Evolutionary conservation across 352 stramenopile genomes (phyloP).

Genomic region (Halophytophthora batemanensis): DNA sequence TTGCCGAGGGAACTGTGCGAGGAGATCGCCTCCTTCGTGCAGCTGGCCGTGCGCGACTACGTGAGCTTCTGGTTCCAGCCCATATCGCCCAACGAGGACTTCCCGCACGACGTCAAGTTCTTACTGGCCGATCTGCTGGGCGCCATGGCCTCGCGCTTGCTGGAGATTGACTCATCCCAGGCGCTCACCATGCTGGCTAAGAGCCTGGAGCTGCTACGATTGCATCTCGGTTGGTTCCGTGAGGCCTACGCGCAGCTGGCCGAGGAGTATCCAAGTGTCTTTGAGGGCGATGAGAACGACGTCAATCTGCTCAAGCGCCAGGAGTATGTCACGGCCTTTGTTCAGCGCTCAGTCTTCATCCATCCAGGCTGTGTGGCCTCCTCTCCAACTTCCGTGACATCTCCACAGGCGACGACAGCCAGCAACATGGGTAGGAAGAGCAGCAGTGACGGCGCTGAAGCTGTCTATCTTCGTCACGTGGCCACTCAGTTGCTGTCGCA

Average conservation of each 20-base stretch:
- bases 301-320: constrained; percentile 50
- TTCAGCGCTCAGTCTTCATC: constrained; percentile 57
- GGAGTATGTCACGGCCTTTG: constrained; percentile 49
- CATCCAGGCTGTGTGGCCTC: constrained; percentile 59
- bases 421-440: constrained; percentile 21
- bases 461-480: constrained; percentile 64
- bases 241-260: constrained; percentile 67
- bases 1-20: constrained; percentile 58
- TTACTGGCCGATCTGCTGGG: constrained; percentile 62
- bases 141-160: constrained; percentile 45
- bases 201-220: constrained; percentile 55
- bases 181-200: constrained; percentile 62
- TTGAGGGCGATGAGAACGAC: constrained; percentile 54
- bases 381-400: constrained; percentile 1
- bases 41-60: constrained; percentile 55
- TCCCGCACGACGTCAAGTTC: constrained; percentile 63
- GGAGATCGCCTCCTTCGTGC: constrained; percentile 52
- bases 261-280: constrained; percentile 54
- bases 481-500: constrained; percentile 60
- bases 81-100: constrained; percentile 65
- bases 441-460: constrained; percentile 36
- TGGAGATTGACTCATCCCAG: constrained; percentile 69
- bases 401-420: not conserved
- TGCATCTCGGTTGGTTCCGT: constrained; percentile 80
- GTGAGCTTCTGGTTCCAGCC: constrained; percentile 63